Evolutionary conservation across 805 yeast genomes (phyloP).

Genomic region (Torulaspora indica): DNA sequence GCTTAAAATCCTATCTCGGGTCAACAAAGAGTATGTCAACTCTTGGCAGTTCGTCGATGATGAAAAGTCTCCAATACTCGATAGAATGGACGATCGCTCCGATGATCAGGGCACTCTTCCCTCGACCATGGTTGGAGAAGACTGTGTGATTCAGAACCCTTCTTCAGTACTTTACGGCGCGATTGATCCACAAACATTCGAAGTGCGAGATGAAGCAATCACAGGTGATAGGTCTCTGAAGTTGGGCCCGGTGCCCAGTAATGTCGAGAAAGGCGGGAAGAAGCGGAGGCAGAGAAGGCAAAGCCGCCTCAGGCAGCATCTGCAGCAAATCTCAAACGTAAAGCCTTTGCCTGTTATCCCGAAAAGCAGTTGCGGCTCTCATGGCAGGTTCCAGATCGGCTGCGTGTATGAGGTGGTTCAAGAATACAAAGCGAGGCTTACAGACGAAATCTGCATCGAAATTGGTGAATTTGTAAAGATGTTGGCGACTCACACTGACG

Average conservation of each 20-base stretch:
- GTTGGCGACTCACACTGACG: conserved; percentile 41
- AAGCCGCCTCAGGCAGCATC: conserved; percentile 15
- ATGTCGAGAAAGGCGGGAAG: not conserved
- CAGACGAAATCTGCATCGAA: conserved; percentile 37
- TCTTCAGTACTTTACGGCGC: conserved; percentile 19
- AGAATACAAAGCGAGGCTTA: conserved; percentile 32
- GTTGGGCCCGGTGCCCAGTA: conserved; percentile 6
- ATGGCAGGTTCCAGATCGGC: conserved; percentile 7
- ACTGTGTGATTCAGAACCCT: not conserved
- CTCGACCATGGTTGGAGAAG: not conserved
- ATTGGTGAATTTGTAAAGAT: conserved; percentile 36
- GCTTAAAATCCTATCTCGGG: conserved; percentile 24
- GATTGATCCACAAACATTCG: conserved; percentile 10
- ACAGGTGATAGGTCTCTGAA: not conserved
- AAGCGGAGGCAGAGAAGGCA: conserved; percentile 10
- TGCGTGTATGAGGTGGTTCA: conserved; percentile 20
- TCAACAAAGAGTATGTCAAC: conserved; percentile 16
- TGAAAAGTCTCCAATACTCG: conserved; percentile 28
- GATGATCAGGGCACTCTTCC: not conserved
- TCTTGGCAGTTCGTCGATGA: conserved; percentile 11
- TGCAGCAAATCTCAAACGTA: conserved; percentile 14
- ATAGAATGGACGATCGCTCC: conserved; percentile 1
- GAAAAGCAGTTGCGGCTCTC: conserved; percentile 2
- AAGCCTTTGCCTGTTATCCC: conserved; percentile 29
- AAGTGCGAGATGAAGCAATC: conserved; percentile 1